phyloP scores from a whole-genome alignment of 2,329 filamentous ascomycete genomes.

The Rachicladosporium sp. region DNA sequence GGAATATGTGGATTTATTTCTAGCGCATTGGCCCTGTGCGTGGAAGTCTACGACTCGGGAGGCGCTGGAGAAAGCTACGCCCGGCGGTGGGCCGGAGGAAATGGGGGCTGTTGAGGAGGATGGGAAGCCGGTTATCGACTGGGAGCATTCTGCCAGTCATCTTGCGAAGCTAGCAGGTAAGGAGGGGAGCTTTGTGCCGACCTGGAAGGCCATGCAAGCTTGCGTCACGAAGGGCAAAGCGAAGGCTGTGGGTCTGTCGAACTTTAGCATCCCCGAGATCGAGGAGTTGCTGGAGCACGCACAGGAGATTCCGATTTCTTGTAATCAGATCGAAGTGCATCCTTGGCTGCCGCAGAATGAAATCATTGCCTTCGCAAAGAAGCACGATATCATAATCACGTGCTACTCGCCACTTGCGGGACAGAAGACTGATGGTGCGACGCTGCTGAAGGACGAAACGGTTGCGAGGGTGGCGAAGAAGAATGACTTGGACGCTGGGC shows the following conservation, averaged over 20 bases:
- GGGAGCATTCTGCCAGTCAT: conserved; percentile 24
- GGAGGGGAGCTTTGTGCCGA: conserved; percentile 44
- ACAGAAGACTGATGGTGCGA: conserved; percentile 53
- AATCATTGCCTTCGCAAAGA: conserved; percentile 54
- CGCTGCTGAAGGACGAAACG: conserved; percentile 55
- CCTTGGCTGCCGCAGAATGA: conserved; percentile 64
- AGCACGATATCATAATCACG: conserved; percentile 58
- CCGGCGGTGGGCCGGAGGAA: too few species aligned
- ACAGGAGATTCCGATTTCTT: conserved; percentile 29
- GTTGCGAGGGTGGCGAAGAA: conserved; percentile 52
- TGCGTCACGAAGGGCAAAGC: conserved; percentile 43
- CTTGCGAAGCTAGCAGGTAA: conserved; percentile 38
- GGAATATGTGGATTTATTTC: conserved; percentile 26
- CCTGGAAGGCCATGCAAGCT: conserved; percentile 50
- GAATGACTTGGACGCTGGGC: conserved; percentile 58
- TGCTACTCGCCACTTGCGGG: conserved; percentile 70
- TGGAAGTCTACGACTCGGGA: conserved; percentile 13
- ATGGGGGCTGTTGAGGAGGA: conserved; percentile 38
- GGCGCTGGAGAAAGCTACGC: conserved; percentile 38
- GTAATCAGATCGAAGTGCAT: conserved; percentile 70
- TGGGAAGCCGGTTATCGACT: conserved; percentile 50
- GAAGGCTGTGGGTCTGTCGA: conserved; percentile 41
- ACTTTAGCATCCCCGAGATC: conserved; percentile 35
- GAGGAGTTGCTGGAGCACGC: conserved; percentile 32
- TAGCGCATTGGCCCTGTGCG: conserved; percentile 28